Evolutionary conservation across 768 basidiomycete species (phyloP).

Genomic region (Erythrobasidium yunnanense): DNA sequence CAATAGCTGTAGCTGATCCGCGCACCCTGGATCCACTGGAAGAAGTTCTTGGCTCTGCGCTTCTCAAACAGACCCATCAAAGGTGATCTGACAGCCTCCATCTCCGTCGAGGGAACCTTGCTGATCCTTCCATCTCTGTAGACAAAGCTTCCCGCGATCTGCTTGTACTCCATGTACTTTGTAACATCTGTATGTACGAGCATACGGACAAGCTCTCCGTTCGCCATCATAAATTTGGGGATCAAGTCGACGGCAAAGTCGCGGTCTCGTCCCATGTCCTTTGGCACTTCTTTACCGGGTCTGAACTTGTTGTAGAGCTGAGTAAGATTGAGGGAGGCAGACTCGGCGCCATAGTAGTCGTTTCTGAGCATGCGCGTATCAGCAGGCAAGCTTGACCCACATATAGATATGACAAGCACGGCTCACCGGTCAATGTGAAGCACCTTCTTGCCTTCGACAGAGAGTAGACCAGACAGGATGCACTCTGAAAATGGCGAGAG

Average conservation of each 20-base stretch:
- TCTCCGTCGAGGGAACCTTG: slow-evolving; percentile 93
- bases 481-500: slow-evolving; percentile 54
- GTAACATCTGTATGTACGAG: slow-evolving; percentile 98
- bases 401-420: background rate
- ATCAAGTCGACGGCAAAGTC: slow-evolving; percentile 93
- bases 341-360: slow-evolving; percentile 97
- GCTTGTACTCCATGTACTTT: slow-evolving; percentile 98
- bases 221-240: slow-evolving; percentile 98
- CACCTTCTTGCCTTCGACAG: slow-evolving; percentile 99
- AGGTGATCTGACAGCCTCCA: slow-evolving; percentile 87
- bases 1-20: background rate
- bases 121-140: slow-evolving; percentile 93
- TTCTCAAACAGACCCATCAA: slow-evolving; percentile 99
- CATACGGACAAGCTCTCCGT: slow-evolving; percentile 93
- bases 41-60: slow-evolving; percentile 94
- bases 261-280: slow-evolving; percentile 84
- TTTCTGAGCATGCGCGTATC: slow-evolving; percentile 48
- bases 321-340: slow-evolving; percentile 89
- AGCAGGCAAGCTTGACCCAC: slow-evolving; percentile 25
- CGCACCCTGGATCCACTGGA: slow-evolving; percentile 72
- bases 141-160: slow-evolving; percentile 96
- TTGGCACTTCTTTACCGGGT: slow-evolving; percentile 59
- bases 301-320: slow-evolving; percentile 98
- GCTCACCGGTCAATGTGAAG: slow-evolving; percentile 77
- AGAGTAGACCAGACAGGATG: slow-evolving; percentile 91